Evolutionary conservation across 176 grass and related monocot genomes (phyloP), one percentile per base, ranked within the genome.

Genomic region (Raddia distichophylla): DNA sequence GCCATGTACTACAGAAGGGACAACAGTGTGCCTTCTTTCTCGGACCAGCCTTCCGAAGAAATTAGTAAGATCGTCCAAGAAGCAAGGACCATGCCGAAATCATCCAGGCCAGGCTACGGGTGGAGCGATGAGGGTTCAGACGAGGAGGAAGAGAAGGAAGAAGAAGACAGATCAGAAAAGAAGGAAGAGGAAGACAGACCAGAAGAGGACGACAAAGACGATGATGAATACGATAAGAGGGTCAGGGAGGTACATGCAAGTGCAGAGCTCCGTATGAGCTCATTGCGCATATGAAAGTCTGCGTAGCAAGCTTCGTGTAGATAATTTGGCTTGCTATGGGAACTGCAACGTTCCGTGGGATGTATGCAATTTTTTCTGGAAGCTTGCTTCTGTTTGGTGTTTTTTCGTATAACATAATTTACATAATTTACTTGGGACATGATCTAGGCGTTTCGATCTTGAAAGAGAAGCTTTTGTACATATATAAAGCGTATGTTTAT

Each of bases 11-110:
- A 90, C 79, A 98, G 75, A 85, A 90, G 86, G 78, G 92, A 97
- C 54, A 93, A 84, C 84, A 72, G 60, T 4, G 90, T 91, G 45
- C 95, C 95, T 32, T 91, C 86, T 22, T 94, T 83, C 53, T 98
- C 95, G 54, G 84, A 88, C 11, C 95, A 98, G 76, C 82, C 86
- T 54, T 79, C 87, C 20, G 90, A 94, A 22, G 95, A 94, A 27
- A 95, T 98, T 81, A 91, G 87, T 86, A 89, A 87, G 69, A 91
- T 95, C 60, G 90, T 98, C 13, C 61, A 94, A 15, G 95, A 98
- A 82, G 95, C 92, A 59, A 91, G 84, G 82, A 88, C 88, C 8
- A 82, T 86, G 80, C 90, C 67, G 0, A 98, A 94, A 60, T 87
- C 79, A 53, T 86, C 88, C 8, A 80, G 80, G 27, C 60, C 79